These are phyloP conservation scores for Kazachstania sp. DNA, from an alignment of 1,139 yeast genomes.

Conservation along the genomic window DNA sequence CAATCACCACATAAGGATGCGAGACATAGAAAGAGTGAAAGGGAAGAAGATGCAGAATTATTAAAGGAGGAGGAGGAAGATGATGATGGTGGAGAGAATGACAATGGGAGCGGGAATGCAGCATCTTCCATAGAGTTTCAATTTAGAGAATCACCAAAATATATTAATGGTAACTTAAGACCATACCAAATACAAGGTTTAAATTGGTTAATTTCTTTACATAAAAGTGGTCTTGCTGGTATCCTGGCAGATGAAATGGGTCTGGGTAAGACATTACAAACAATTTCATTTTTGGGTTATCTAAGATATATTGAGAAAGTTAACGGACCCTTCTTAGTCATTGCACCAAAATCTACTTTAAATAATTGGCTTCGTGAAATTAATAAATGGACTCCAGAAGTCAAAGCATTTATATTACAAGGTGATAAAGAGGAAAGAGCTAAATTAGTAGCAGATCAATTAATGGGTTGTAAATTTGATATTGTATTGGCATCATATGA, in stretches of 20 bases:
- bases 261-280: slow-evolving; percentile 86
- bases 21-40: slow-evolving; percentile 61
- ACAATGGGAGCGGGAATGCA: slow-evolving; percentile 40
- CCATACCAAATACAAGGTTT: slow-evolving; percentile 84
- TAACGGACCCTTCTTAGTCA: slow-evolving; percentile 82
- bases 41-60: slow-evolving; percentile 86
- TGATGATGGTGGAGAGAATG: slow-evolving; percentile 81
- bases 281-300: slow-evolving; percentile 84
- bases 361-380: slow-evolving; percentile 96
- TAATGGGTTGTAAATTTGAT: slow-evolving; percentile 72
- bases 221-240: slow-evolving; percentile 76
- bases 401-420: slow-evolving; percentile 71
- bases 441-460: slow-evolving; percentile 46
- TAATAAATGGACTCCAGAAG: slow-evolving; percentile 90
- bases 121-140: slow-evolving; percentile 11
- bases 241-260: slow-evolving; percentile 98
- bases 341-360: slow-evolving; percentile 90
- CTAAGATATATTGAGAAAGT: slow-evolving; percentile 65
- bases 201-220: slow-evolving; percentile 77
- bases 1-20: slow-evolving; percentile 22
- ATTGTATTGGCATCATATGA: slow-evolving; percentile 86
- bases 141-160: slow-evolving; percentile 54
- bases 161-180: slow-evolving; percentile 57
- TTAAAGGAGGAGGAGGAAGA: slow-evolving; percentile 41
- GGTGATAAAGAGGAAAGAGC: slow-evolving; percentile 76